A percentile compares a stretch with the other conserved stretches of the same genome.
Evolutionary conservation across 73 alveolate genomes (phyloP).

Genomic region (Paramecium pentaurelia): DNA sequence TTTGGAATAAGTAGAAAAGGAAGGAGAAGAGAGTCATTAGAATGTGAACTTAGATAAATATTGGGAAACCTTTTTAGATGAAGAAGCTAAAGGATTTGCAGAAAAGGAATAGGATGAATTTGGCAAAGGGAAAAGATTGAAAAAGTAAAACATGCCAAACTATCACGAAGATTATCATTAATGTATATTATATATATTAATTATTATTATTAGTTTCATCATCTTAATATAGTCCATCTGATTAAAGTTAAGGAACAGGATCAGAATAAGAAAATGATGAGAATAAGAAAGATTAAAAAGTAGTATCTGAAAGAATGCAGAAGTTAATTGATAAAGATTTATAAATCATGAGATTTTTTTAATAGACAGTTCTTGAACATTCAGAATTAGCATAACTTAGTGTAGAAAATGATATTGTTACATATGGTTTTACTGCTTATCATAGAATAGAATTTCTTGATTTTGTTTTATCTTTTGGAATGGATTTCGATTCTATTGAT

Average conservation of each 20-base stretch:
- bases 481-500: conserved; percentile 53
- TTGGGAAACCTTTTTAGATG: conserved; percentile 65
- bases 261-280: conserved; percentile 48
- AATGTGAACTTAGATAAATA: conserved; percentile 39
- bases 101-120: conserved; percentile 48
- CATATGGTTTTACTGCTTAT: conserved; percentile 40
- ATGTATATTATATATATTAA: background rate
- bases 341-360: conserved; percentile 28
- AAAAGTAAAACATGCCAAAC: conserved; percentile 36
- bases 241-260: conserved; percentile 37
- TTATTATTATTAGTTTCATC: background rate
- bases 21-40: conserved; percentile 46
- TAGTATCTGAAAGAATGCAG: conserved; percentile 40
- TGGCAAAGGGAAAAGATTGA: conserved; percentile 72
- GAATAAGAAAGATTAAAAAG: conserved; percentile 17
- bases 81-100: conserved; percentile 51
- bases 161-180: conserved; percentile 52
- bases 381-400: conserved; percentile 37
- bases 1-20: conserved; percentile 47
- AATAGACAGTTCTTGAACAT: conserved; percentile 25
- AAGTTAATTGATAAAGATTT: conserved; percentile 36
- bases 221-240: conserved; percentile 42
- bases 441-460: conserved; percentile 57
- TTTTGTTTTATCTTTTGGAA: conserved; percentile 55
- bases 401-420: background rate